Evolutionary conservation across 1,139 yeast genomes (phyloP).

Genomic region (Yamadazyma dushanensis): DNA sequence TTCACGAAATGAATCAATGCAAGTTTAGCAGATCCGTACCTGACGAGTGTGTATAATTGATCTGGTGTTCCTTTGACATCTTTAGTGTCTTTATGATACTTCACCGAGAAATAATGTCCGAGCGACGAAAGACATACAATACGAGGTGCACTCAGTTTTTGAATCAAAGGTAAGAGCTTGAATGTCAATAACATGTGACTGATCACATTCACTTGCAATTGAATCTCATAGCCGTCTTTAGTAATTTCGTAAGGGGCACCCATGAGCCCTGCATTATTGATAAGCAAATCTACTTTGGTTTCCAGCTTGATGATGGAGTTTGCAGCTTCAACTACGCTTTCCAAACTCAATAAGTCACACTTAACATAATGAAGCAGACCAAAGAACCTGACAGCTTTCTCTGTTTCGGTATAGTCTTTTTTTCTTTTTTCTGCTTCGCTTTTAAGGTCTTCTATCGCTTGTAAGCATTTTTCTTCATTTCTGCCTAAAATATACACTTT

Average conservation of each 20-base stretch:
- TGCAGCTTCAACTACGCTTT: conserved; percentile 31
- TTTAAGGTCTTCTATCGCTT: conserved; percentile 37
- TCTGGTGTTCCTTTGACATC: conserved; percentile 27
- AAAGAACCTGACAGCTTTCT: conserved; percentile 15
- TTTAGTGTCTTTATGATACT: conserved; percentile 26
- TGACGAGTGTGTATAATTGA: conserved; percentile 27
- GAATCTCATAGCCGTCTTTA: conserved; percentile 40
- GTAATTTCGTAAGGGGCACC: conserved; percentile 37
- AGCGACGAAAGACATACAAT: conserved; percentile 35
- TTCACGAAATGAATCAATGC: conserved; percentile 33
- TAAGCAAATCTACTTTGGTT: conserved; percentile 30
- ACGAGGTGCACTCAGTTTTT: conserved; percentile 29
- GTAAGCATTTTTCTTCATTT: conserved; percentile 32
- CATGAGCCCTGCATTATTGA: conserved; percentile 47
- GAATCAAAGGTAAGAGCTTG: conserved; percentile 29
- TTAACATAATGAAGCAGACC: conserved; percentile 32
- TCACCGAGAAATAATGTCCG: conserved; percentile 30
- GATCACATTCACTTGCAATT: conserved; percentile 43
- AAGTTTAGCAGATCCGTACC: conserved; percentile 39
- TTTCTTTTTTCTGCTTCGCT: conserved; percentile 21
- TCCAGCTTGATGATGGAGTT: conserved; percentile 25
- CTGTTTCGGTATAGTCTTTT: conserved; percentile 16
- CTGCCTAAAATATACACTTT: conserved; percentile 44
- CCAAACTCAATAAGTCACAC: conserved; percentile 35
- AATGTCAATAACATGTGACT: conserved; percentile 36